Percentiles rank a stretch among this genome's conserved stretches.
Conservation (phyloP, 495 filamentous ascomycete genomes). For the Pseudotulostoma volvatum region DNA sequence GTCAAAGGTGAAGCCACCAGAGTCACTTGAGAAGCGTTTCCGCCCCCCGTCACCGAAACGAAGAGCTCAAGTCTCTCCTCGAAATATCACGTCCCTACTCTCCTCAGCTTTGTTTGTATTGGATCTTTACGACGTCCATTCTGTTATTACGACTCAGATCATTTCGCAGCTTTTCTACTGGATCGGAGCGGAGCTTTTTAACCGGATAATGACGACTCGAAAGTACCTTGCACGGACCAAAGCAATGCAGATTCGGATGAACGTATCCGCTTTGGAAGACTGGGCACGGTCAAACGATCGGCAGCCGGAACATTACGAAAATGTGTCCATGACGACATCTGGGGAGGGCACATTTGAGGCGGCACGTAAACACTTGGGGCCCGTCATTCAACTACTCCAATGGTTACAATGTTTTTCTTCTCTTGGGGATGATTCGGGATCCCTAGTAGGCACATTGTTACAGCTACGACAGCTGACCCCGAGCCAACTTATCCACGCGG, state of each 20-base stretch:
- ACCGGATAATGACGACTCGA: conserved; percentile 89
- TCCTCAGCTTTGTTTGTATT: conserved; percentile 95
- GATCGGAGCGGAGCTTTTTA: conserved; percentile 93
- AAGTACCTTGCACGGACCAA: conserved; percentile 94
- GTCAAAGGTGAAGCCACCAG: conserved; percentile 62
- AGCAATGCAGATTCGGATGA: conserved; percentile 99
- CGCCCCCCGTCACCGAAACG: conserved; percentile 92
- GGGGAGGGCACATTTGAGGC: conserved; percentile 77
- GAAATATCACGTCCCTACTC: conserved; percentile 92
- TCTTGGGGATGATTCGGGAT: conserved; percentile 80
- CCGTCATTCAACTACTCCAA: conserved; percentile 86
- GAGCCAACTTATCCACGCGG: conserved; percentile 80
- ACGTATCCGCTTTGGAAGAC: conserved; percentile 85
- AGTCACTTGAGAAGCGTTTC: conserved; percentile 79
- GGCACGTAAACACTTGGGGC: conserved; percentile 67
- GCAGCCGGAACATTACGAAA: conserved; percentile 88
- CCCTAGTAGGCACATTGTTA: conserved; percentile 70
- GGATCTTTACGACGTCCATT: conserved; percentile 96
- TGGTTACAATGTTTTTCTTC: conserved; percentile 98
- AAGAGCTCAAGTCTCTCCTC: conserved; percentile 74
- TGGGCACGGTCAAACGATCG: conserved; percentile 91
- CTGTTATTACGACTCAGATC: conserved; percentile 85
- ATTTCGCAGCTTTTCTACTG: conserved; percentile 90
- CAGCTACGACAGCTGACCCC: conserved; percentile 74
- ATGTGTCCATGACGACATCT: conserved; percentile 68